These are phyloP conservation scores for Boletus huronensis DNA, from an alignment of 768 basidiomycete genomes.

Conservation along the genomic window DNA sequence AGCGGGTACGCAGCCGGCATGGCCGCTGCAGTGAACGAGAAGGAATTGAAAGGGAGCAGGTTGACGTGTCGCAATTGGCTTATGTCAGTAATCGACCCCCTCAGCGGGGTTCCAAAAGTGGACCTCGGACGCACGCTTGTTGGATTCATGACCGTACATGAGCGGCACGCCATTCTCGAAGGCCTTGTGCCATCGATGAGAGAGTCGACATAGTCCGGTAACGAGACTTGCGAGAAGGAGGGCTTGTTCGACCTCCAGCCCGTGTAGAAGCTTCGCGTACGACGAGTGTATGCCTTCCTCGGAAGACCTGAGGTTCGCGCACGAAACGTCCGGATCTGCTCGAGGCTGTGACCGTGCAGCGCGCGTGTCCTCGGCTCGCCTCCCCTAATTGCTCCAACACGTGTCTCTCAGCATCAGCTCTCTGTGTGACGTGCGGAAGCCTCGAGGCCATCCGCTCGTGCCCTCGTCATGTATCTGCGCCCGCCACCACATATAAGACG, in stretches of 20 bases:
- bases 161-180: not conserved
- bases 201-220: too few relatives aligned
- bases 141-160: too few relatives aligned
- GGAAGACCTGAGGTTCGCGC: not conserved
- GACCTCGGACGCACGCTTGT: too few relatives aligned
- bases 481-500: conserved; percentile 29
- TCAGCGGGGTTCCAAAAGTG: conserved; percentile 4
- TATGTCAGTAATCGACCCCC: conserved; percentile 13
- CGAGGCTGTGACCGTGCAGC: conserved; percentile 15
- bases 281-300: not conserved
- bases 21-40: conserved; percentile 36
- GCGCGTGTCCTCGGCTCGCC: conserved; percentile 14
- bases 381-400: conserved; percentile 13
- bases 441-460: conserved; percentile 33
- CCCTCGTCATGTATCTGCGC: conserved; percentile 21
- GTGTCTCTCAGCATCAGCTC: conserved; percentile 19
- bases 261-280: too few relatives aligned
- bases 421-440: conserved; percentile 22
- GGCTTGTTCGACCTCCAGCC: too few relatives aligned
- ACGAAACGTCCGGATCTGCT: not conserved
- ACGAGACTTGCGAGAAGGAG: too few relatives aligned
- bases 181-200: too few relatives aligned
- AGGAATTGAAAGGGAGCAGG: too few relatives aligned
- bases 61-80: conserved; percentile 24
- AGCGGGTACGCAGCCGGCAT: conserved; percentile 74